A percentile compares a stretch with the other conserved stretches of the same genome.
Evolutionary conservation across 2,329 filamentous ascomycete genomes (phyloP).

Genomic region (Cytospora schulzeri): DNA sequence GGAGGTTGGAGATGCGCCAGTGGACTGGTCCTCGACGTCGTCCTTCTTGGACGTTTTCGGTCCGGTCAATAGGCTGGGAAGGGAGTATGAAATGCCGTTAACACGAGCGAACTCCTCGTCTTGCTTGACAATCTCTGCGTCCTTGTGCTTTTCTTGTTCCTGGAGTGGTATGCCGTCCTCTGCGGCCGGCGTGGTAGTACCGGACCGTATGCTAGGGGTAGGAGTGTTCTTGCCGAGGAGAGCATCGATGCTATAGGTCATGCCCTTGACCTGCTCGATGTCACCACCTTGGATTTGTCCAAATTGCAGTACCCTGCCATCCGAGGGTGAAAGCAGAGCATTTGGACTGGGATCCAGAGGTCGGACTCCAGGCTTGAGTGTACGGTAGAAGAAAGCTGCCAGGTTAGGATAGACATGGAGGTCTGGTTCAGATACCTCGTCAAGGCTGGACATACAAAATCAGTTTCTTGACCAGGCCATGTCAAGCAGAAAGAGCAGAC

Average conservation of each 20-base stretch:
- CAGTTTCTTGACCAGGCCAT: conserved; percentile 28
- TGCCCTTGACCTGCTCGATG: conserved; percentile 97
- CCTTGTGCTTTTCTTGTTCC: conserved; percentile 40
- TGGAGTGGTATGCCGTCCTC: conserved; percentile 40
- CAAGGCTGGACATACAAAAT: conserved; percentile 60
- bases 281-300: conserved; percentile 90
- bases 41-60: conserved; percentile 46
- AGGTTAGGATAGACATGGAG: conserved; percentile 90
- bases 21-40: conserved; percentile 72
- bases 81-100: conserved; percentile 93
- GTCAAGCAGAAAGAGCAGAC: conserved; percentile 28
- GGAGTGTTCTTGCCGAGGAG: conserved; percentile 73
- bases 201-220: conserved; percentile 50
- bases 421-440: conserved; percentile 85
- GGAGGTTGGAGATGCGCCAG: conserved; percentile 65
- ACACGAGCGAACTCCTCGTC: conserved; percentile 93
- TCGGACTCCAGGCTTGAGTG: conserved; percentile 82
- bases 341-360: conserved; percentile 81
- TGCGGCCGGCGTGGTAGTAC: conserved; percentile 19
- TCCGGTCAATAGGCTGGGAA: conserved; percentile 87
- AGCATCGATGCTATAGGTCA: conserved; percentile 95
- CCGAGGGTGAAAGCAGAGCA: conserved; percentile 83
- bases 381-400: conserved; percentile 95
- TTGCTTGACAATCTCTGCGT: conserved; percentile 70
- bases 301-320: conserved; percentile 89